A percentile compares a stretch with the other conserved stretches of the same genome.
Conservation (phyloP, 495 filamentous ascomycete species). For the Halenospora varia region DNA sequence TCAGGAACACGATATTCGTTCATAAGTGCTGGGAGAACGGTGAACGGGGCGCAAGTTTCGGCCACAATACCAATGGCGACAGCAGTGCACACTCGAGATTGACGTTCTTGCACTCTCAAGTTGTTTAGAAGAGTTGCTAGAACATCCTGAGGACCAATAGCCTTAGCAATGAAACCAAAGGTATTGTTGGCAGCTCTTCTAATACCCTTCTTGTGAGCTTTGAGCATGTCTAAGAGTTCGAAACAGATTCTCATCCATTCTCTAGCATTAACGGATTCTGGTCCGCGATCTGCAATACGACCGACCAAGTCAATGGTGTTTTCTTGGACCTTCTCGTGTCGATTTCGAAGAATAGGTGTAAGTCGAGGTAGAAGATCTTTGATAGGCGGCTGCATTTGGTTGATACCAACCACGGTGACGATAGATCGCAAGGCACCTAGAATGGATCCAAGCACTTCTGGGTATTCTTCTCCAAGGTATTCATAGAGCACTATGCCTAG, state of each 20-base stretch:
- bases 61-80: conserved; percentile 99
- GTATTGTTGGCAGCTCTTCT: conserved; percentile 99
- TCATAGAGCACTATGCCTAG: conserved; percentile 96
- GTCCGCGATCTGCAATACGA: conserved; percentile 95
- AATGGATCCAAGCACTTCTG: conserved; percentile 95
- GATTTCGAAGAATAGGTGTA: conserved; percentile 94
- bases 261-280: conserved; percentile 90
- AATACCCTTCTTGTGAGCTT: conserved; percentile 99
- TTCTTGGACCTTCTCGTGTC: conserved; percentile 99
- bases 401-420: conserved; percentile 97
- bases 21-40: conserved; percentile 97
- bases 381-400: conserved; percentile 98
- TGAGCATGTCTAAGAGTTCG: conserved; percentile 98
- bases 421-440: conserved; percentile 92
- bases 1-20: conserved; percentile 99
- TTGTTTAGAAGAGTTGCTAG: conserved; percentile 95
- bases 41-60: conserved; percentile 98
- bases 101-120: conserved; percentile 92
- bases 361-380: conserved; percentile 92
- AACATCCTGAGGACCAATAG: conserved; percentile 97
- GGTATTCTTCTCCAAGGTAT: conserved; percentile 98
- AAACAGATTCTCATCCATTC: conserved; percentile 99
- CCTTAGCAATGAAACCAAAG: conserved; percentile 99
- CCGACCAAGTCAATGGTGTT: conserved; percentile 99
- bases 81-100: conserved; percentile 96